These are phyloP conservation scores for Ophiocordyceps australis DNA, from an alignment of 2,329 filamentous ascomycete genomes.

Conservation along the genomic window DNA sequence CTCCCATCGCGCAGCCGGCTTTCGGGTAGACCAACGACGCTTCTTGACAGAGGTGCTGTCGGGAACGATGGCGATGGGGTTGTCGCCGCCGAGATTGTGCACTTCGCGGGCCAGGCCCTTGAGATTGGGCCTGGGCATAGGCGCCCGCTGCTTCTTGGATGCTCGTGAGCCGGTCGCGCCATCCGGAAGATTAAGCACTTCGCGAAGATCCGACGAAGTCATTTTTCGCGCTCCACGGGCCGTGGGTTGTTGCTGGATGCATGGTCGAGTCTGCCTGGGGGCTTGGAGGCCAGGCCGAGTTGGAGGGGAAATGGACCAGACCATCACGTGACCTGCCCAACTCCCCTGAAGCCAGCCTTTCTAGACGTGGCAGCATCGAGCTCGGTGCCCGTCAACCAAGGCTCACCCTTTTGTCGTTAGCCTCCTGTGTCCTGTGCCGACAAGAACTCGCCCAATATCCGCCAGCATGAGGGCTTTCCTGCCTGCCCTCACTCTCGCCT, in stretches of 20 bases:
- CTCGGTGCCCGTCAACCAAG: too few species aligned
- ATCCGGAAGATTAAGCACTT: slow-evolving; percentile 68
- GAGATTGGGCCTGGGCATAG: slow-evolving; percentile 38
- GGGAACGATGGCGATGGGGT: slow-evolving; percentile 48
- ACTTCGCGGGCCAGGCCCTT: slow-evolving; percentile 49
- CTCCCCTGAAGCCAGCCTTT: too few species aligned
- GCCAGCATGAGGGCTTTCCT: slow-evolving; percentile 40
- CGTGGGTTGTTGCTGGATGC: too few species aligned
- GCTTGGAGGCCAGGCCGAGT: too few species aligned
- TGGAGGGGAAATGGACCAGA: too few species aligned
- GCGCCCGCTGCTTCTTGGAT: slow-evolving; percentile 57
- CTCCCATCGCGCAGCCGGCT: slow-evolving; percentile 45
- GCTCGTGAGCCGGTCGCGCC: slow-evolving; percentile 30
- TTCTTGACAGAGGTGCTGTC: slow-evolving; percentile 42
- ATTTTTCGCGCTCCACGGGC: slow-evolving; percentile 21
- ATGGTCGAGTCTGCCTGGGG: too few species aligned
- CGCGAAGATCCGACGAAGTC: slow-evolving; percentile 67
- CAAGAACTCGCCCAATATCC: too few species aligned
- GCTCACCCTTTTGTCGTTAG: too few species aligned
- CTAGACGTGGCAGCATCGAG: too few species aligned
- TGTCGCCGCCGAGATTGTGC: slow-evolving; percentile 46
- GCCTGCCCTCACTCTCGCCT: slow-evolving; percentile 46
- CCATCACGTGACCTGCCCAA: too few species aligned
- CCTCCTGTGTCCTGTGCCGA: too few species aligned
- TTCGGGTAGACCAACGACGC: slow-evolving; percentile 31